Base-by-base conservation (phyloP, 1,284 basidiomycete species). In the Coniferiporia weirii region DNA sequence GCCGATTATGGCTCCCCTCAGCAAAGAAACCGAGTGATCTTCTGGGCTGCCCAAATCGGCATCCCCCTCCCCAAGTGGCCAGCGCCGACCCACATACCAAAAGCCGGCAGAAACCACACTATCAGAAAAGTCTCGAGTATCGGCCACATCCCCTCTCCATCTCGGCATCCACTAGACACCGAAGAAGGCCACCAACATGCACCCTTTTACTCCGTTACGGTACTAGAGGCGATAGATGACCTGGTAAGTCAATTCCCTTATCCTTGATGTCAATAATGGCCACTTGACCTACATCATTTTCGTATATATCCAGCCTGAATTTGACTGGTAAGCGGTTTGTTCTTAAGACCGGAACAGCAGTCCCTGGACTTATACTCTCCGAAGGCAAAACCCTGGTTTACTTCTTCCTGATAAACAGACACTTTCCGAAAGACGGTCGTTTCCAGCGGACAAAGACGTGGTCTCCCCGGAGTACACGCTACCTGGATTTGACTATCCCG, bases 1-100 rank as follows among this genome's bases (percentile, higher is more conserved):
- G 81, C 77, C 0, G 80, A 85, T 45, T 87, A 87, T 70, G 87
- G 88, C 15, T 78, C 79, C 9, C 87, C 87, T 27, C 87, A 90
- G 70, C 73, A 75, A 38, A 79, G 87, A n/a, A 72, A 75, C 46
- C 75, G 88, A 15, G 78, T 87, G 13, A 86, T 90, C 53, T 83
- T 90, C 67, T 78, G 79, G 74, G 88, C 79, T 43, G 81, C 86
- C 4, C 79, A 76, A 56, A 75, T 76, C 15, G 84, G 81, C 27
- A 54, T 80, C 0, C 68, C 76, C 8, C 69, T 89, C 4, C 87
- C 87, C 0, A 69, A 78, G 12, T 84, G 84, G 66, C 87, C 87
- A 0, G 66, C 79, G n/a, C 87, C 87, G 0, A 79, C 82, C 0
- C 84, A 89, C 59, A 63, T 48, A 52, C 68, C 81, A 8, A 72